Evolutionary conservation across 805 yeast species (phyloP), one percentile per base, ranked within the genome.

Genomic region (Lachancea quebecensis): DNA sequence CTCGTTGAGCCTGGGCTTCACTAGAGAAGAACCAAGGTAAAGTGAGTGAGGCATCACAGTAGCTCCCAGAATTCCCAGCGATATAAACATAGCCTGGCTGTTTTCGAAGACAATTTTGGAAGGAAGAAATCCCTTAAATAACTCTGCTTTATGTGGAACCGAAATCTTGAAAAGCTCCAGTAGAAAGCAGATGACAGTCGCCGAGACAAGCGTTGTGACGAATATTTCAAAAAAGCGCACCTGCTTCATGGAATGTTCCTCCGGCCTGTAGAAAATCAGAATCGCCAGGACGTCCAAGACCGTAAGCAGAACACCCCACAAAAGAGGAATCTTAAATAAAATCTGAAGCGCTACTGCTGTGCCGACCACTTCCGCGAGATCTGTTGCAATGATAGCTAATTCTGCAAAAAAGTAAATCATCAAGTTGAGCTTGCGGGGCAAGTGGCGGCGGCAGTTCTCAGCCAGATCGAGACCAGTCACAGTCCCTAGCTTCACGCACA

Each of bases 31-130:
- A 1, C 96, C 96, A 45, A 89, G 68, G 56, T 84, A 87, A 41
- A 89, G 68, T 1, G 90, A 81, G 59, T 89, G 96, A 1, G 96
- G 96, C 96, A 89, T 89, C 18, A 89, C 96, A 0, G 96, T 89
- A 10, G 96, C 96, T 18, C 96, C 96, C 44, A 88, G 70, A 40
- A 89, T 85, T 21, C 95, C 96, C 53, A 90, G 71, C 18, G 91
- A 78, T 16, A 87, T 67, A 57, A 81, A 88, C 27, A 85, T 65
- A 0, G 95, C 93, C 58, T 75, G 80, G 57, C 74, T 78, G 51
- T 79, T 84, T 54, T 79, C 80, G 25, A 70, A 65, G 45, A 79
- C 70, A 43, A 78, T 72, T n/a, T 59, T 65, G 10, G 79, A 73
- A 0, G 97, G 97, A 15, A 87, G 56, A 54, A 82, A 85, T 0